Conservation (phyloP, 495 filamentous ascomycete species). For the Penicillium cataractarum region DNA sequence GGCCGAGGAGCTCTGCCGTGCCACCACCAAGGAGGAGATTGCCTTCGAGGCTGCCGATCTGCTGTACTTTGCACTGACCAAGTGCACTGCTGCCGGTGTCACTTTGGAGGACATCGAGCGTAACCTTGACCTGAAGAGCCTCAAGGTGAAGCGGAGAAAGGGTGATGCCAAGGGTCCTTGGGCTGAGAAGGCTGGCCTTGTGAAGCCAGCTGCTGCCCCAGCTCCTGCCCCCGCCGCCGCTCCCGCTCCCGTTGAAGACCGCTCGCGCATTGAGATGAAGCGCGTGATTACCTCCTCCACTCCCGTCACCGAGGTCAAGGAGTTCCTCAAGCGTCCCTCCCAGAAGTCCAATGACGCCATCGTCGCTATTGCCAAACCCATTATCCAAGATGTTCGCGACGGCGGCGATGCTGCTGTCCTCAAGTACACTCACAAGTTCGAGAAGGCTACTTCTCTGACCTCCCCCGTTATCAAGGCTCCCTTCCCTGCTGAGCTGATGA, state of each 20-base stretch:
- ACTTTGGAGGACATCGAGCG: conserved; percentile 83
- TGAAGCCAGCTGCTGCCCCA: conserved; percentile 45
- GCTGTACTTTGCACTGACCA: conserved; percentile 92
- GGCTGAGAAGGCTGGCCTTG: conserved; percentile 78
- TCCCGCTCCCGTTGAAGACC: conserved; percentile 52
- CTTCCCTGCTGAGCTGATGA: conserved; percentile 83
- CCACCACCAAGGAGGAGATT: conserved; percentile 76
- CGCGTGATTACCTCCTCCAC: conserved; percentile 69
- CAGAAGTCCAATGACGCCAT: conserved; percentile 90
- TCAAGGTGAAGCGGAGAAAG: conserved; percentile 87
- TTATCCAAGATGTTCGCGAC: conserved; percentile 79
- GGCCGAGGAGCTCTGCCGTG: conserved; percentile 89
- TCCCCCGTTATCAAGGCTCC: conserved; percentile 88
- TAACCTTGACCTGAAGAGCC: conserved; percentile 90
- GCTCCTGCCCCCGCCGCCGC: conserved; percentile 50
- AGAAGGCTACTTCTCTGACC: conserved; percentile 86
- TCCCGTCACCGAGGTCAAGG: conserved; percentile 61
- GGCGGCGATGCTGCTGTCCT: conserved; percentile 86
- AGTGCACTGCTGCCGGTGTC: conserved; percentile 81
- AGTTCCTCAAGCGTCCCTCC: conserved; percentile 81
- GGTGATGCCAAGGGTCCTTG: conserved; percentile 92
- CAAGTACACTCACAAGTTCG: conserved; percentile 94
- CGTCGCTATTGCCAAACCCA: conserved; percentile 85
- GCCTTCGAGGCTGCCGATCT: conserved; percentile 94
- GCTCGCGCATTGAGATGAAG: conserved; percentile 79